phyloP scores from a whole-genome alignment of 192 early-diverging fungal genomes.

The Mortierella alpina region DNA sequence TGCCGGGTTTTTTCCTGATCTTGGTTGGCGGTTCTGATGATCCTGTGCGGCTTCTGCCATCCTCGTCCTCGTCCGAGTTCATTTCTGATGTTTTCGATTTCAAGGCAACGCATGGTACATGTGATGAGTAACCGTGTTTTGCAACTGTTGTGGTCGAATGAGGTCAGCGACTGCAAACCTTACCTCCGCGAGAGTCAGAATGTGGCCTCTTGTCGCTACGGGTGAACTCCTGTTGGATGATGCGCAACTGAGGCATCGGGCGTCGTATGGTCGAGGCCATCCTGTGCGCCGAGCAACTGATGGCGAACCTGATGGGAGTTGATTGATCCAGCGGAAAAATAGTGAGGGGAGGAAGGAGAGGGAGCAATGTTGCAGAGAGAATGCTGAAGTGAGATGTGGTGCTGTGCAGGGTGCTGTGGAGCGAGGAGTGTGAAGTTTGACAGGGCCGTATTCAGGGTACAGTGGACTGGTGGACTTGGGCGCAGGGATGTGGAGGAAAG shows the following conservation, averaged over 20 bases:
- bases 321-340: background rate
- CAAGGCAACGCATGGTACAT: too few species aligned
- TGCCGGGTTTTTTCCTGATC: slow-evolving; percentile 63
- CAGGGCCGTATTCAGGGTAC: too few species aligned
- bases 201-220: slow-evolving; percentile 23
- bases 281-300: background rate
- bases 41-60: background rate
- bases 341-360: too few species aligned
- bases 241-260: slow-evolving; percentile 28
- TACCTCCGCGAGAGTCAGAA: background rate
- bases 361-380: background rate
- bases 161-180: background rate
- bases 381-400: background rate
- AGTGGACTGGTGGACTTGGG: too few species aligned
- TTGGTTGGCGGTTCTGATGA: slow-evolving; percentile 45
- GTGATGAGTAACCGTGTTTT: too few species aligned
- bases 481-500: too few species aligned
- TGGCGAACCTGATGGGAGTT: slow-evolving; percentile 1
- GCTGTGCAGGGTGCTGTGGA: background rate
- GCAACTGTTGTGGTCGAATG: background rate
- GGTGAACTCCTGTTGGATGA: slow-evolving; percentile 49
- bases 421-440: slow-evolving; percentile 1
- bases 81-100: too few species aligned
- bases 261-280: slow-evolving; percentile 43
- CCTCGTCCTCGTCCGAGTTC: slow-evolving; percentile 19